A percentile compares a stretch with the other conserved stretches of the same genome.
Conservation (phyloP, 192 early-diverging fungal genomes). For the Coemansia sp. region DNA sequence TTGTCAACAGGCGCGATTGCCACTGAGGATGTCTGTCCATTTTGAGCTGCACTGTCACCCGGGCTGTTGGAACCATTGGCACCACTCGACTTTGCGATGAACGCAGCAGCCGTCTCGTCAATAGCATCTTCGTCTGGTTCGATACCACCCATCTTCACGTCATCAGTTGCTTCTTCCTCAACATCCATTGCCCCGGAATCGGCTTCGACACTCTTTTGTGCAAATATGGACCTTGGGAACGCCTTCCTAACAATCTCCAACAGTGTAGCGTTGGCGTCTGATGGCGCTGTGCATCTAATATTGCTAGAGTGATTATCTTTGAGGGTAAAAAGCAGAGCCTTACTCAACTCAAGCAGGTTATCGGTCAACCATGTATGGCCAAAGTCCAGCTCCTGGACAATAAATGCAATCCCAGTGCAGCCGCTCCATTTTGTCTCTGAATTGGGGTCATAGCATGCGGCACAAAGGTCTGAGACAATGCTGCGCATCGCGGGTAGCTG, state of each 20-base stretch:
- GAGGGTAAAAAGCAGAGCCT: constrained; percentile 88
- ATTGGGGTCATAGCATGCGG: constrained; percentile 87
- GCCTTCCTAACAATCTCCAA: constrained; percentile 41
- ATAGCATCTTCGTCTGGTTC: background rate
- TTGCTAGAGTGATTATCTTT: constrained; percentile 69
- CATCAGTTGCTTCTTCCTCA: constrained; percentile 21
- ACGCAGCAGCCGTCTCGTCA: background rate
- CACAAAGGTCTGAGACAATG: constrained; percentile 83
- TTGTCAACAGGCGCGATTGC: background rate
- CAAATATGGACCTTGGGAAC: constrained; percentile 37
- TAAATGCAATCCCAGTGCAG: constrained; percentile 82
- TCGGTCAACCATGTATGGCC: constrained; percentile 90
- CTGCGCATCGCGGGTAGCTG: constrained; percentile 48
- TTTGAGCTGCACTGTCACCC: background rate
- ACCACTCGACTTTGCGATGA: background rate
- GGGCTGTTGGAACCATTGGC: background rate
- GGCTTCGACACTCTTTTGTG: constrained; percentile 20
- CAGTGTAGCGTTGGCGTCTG: constrained; percentile 34
- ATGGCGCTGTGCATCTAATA: constrained; percentile 17
- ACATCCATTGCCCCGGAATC: constrained; percentile 55
- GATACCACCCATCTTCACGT: constrained; percentile 7
- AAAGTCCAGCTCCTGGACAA: constrained; percentile 80
- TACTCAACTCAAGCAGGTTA: constrained; percentile 92
- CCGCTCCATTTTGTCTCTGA: constrained; percentile 88
- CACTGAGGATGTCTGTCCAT: background rate